A percentile compares a stretch with the other conserved stretches of the same genome.
Evolutionary conservation across 441 rosid species (phyloP).

Genomic region (Sinapis alba): DNA sequence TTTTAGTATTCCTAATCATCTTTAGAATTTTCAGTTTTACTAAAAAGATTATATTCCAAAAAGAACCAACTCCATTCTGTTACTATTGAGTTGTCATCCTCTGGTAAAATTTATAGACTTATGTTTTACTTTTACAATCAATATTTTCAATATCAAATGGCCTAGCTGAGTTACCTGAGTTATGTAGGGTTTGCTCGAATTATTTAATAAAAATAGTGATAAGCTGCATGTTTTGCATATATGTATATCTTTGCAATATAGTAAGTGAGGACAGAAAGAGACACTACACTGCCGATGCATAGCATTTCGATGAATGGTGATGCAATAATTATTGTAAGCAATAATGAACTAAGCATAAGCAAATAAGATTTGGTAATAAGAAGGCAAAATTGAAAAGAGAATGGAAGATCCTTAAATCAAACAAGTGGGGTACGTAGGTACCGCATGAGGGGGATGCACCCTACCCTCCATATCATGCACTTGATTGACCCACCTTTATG

Average conservation of each 20-base stretch:
- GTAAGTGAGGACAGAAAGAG: conserved; percentile 20
- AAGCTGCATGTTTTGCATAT: neutral
- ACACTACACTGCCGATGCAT: conserved; percentile 23
- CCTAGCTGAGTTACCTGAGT: neutral
- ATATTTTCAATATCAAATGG: neutral
- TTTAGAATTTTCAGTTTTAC: neutral
- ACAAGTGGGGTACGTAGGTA: conserved; percentile 49
- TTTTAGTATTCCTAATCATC: neutral
- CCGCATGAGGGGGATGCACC: conserved; percentile 48
- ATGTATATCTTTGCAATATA: neutral
- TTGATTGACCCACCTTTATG: conserved; percentile 30
- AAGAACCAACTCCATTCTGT: neutral
- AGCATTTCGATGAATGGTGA: conserved; percentile 5
- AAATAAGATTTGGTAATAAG: conserved; percentile 1
- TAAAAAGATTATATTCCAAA: neutral
- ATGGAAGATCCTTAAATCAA: conserved; percentile 46
- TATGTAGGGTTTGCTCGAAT: neutral
- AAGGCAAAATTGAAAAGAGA: conserved; percentile 5
- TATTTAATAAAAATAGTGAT: neutral
- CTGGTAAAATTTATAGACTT: neutral
- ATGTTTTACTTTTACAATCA: neutral
- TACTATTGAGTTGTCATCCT: neutral
- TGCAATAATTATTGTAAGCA: conserved; percentile 16
- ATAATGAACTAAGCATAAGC: conserved; percentile 13
- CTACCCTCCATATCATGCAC: conserved; percentile 38